Base-by-base conservation (phyloP, 163 green algal genomes). In the Smithsoniella earleae region DNA sequence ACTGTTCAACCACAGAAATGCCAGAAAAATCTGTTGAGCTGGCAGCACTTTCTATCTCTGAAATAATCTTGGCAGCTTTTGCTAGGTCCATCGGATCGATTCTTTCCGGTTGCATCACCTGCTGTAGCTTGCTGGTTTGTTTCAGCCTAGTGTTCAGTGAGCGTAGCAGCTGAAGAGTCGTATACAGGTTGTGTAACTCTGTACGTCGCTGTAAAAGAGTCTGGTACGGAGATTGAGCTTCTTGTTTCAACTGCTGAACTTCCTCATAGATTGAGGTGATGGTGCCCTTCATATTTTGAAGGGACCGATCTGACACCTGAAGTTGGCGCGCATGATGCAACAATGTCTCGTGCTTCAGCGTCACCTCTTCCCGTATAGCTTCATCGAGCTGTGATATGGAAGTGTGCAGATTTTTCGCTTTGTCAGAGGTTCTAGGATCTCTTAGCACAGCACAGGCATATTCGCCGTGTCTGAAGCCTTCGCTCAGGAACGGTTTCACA, bases 11-110 rank as follows among this genome's bases (percentile, higher is more conserved):
- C 2, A 82, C 82, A 13, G 86, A 76, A 2, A 97, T 75, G 2
- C 85, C 84, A 1, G 46, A 66, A 38, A 96, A 74, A 66, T 96
- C 84, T 5, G 66, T 82, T 63, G 88, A 84, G 1, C 40, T 49
- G 62, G 83, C 77, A 2, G 89, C 74, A 3, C 78, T 75, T 0
- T 75, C 46, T n/a, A 96, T 85, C 55, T 97, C 91, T 10, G 78
- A 84, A 18, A 95, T 75, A 22, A 97, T 83, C 77, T 92, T 89
- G 4, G 91, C 92, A 2, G 89, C 89, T 75, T 96, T 97, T 13
- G 89, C 86, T 5, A 96, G 77, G 69, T 97, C 92, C 66, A 86
- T 45, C 18, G 66, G 58, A 30, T 69, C 58, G 8, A 69, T 30
- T 36, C 43, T 69, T 30, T 38, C 25, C 20, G 31, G 25, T 16